phyloP scores from a whole-genome alignment of 2,329 filamentous ascomycete species.

The Ophiostoma quercus region DNA sequence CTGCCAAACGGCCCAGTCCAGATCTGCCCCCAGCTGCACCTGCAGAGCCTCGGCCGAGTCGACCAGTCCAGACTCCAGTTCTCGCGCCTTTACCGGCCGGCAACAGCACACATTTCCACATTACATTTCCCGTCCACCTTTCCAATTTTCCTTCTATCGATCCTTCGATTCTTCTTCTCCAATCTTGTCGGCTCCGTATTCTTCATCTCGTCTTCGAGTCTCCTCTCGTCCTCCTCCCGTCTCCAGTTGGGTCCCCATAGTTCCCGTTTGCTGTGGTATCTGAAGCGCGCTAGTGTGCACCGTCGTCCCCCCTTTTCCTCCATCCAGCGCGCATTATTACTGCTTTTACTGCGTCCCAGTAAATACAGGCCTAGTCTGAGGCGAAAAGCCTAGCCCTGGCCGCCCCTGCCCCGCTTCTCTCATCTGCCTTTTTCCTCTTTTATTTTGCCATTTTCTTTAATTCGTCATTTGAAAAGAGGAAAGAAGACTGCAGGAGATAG shows the following conservation, averaged over 20 bases:
- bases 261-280: slow-evolving; percentile 1
- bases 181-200: not conserved
- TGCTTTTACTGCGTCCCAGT: slow-evolving; percentile 5
- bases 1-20: no score
- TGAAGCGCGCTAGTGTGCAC: slow-evolving; percentile 14
- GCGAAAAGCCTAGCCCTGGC: slow-evolving; percentile 8
- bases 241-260: not conserved
- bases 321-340: slow-evolving; percentile 7
- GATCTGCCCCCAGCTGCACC: no score
- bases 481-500: not conserved
- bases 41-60: no score
- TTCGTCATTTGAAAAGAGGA: not conserved
- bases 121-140: not conserved
- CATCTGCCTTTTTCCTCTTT: not conserved
- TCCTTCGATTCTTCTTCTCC: not conserved
- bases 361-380: slow-evolving; percentile 13
- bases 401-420: slow-evolving; percentile 2
- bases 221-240: not conserved
- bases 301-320: not conserved
- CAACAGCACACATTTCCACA: no score
- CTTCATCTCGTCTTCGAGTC: not conserved
- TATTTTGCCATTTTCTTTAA: not conserved
- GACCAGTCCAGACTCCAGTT: no score
- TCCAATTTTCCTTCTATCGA: not conserved
- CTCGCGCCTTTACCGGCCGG: no score